Evolutionary conservation across 2,329 filamentous ascomycete species (phyloP).

Genomic region (Gaeumannomyces sp.): DNA sequence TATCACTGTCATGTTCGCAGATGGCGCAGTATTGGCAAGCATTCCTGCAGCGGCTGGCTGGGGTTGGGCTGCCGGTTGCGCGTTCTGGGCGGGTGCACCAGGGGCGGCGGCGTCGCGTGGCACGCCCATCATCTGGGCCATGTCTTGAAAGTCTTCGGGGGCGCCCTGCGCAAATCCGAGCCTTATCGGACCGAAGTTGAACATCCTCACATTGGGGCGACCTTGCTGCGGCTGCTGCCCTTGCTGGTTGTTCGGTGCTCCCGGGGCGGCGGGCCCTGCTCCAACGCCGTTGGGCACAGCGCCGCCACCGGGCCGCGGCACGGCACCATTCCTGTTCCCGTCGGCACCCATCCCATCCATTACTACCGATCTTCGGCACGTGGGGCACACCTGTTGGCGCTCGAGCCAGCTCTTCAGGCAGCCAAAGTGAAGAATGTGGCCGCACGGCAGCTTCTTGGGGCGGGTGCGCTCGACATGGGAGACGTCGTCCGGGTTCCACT

Average conservation of each 20-base stretch:
- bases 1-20: neutral
- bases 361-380: conserved; percentile 80
- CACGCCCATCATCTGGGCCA: conserved; percentile 57
- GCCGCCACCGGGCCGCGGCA: conserved; percentile 17
- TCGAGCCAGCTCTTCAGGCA: conserved; percentile 97
- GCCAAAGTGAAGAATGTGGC: conserved; percentile 88
- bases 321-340: conserved; percentile 16
- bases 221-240: conserved; percentile 23
- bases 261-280: conserved; percentile 21
- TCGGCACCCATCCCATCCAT: conserved; percentile 32
- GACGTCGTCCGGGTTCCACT: conserved; percentile 59
- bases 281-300: conserved; percentile 19
- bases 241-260: conserved; percentile 23
- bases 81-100: conserved; percentile 12
- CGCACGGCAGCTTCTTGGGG: conserved; percentile 93
- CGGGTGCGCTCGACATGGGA: conserved; percentile 76
- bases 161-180: conserved; percentile 71
- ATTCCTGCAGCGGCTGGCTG: conserved; percentile 9
- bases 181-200: conserved; percentile 61
- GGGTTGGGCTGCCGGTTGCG: neutral
- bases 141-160: conserved; percentile 56
- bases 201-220: conserved; percentile 24
- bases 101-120: conserved; percentile 25
- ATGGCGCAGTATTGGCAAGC: conserved; percentile 13
- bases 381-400: conserved; percentile 93